phyloP scores from a whole-genome alignment of 78 protist species.

The Monosiga brevicollis region DNA sequence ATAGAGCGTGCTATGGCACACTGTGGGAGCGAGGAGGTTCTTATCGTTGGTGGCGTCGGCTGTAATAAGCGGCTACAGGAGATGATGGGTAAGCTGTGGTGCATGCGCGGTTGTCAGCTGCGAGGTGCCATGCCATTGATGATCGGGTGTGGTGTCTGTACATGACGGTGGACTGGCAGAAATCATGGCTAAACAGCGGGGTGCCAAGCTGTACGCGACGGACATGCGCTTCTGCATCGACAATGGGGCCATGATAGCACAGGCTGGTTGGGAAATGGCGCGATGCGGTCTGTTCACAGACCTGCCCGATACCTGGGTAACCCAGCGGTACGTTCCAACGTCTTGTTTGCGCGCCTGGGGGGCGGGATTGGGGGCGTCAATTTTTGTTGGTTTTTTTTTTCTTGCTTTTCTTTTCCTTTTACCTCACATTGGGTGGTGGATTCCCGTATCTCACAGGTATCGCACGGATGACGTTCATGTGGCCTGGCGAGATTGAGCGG shows the following conservation, averaged over 20 bases:
- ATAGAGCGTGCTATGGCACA: slow-evolving; percentile 97
- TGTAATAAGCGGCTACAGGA: slow-evolving; percentile 83
- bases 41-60: slow-evolving; percentile 99
- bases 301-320: slow-evolving; percentile 53
- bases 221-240: slow-evolving; percentile 97
- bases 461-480: slow-evolving; percentile 94
- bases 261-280: slow-evolving; percentile 68
- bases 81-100: slow-evolving; percentile 68
- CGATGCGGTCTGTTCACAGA: slow-evolving; percentile 44
- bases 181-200: slow-evolving; percentile 85
- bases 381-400: too few relatives aligned
- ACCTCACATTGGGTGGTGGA: neutral
- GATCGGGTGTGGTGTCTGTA: too few relatives aligned
- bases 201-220: slow-evolving; percentile 73
- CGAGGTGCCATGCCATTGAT: too few relatives aligned
- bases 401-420: too few relatives aligned
- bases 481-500: slow-evolving; percentile 74
- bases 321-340: slow-evolving; percentile 82
- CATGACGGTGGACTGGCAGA: neutral
- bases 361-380: neutral
- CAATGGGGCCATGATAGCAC: slow-evolving; percentile 99
- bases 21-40: slow-evolving; percentile 68
- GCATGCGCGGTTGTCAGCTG: too few relatives aligned
- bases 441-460: slow-evolving; percentile 49
- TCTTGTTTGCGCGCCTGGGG: neutral